Evolutionary conservation across 768 basidiomycete genomes (phyloP).

Genomic region (Lepiota subincarnata): DNA sequence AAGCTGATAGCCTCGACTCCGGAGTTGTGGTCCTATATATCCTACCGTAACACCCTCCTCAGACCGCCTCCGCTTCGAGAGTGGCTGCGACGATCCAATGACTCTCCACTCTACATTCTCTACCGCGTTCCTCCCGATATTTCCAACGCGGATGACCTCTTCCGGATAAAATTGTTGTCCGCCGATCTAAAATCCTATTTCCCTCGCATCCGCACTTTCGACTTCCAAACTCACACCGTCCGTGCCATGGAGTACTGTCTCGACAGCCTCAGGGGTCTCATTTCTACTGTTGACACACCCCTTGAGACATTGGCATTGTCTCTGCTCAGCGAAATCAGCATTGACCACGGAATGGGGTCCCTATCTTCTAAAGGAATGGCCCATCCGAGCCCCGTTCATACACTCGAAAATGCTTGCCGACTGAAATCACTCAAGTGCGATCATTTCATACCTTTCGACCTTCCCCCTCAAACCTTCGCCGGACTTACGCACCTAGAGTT

Average conservation of each 20-base stretch:
- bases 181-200: not conserved
- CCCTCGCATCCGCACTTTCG: not conserved
- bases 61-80: not conserved
- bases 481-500: conserved; percentile 41
- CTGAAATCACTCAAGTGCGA: not conserved
- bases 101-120: not conserved
- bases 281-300: not conserved
- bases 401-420: not conserved
- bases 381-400: not conserved
- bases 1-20: not conserved
- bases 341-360: not conserved
- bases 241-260: not conserved
- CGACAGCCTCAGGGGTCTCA: not conserved
- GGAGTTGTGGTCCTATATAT: conserved; percentile 18
- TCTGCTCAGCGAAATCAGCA: not conserved
- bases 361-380: not conserved
- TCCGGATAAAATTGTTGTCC: not conserved
- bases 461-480: conserved; percentile 17
- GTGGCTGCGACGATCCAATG: not conserved
- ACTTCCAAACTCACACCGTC: not conserved
- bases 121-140: not conserved
- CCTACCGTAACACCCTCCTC: conserved; percentile 17
- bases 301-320: not conserved
- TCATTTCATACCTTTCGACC: not conserved
- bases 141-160: not conserved